Evolutionary conservation across 2,329 filamentous ascomycete species (phyloP).

Genomic region (Fusarium papillatum): DNA sequence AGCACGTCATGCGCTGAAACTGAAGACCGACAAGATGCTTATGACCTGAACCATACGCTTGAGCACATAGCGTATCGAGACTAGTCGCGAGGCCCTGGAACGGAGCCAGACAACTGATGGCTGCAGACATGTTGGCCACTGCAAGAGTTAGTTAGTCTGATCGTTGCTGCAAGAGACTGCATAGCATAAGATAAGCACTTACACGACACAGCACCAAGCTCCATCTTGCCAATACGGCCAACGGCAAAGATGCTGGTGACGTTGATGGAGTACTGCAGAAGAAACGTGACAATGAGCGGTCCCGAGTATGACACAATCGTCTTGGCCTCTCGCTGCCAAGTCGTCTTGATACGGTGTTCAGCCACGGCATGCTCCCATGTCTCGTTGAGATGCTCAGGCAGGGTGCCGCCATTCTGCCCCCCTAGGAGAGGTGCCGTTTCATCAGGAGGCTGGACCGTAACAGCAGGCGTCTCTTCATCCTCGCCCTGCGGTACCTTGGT

Average conservation of each 20-base stretch:
- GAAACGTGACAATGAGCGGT: conserved; percentile 78
- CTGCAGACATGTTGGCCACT: conserved; percentile 80
- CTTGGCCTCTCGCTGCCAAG: conserved; percentile 91
- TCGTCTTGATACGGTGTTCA: conserved; percentile 86
- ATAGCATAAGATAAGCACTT: conserved; percentile 34
- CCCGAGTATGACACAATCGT: conserved; percentile 80
- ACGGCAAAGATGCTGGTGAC: conserved; percentile 85
- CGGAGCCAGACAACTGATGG: conserved; percentile 82
- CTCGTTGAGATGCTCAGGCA: conserved; percentile 71
- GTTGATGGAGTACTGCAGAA: conserved; percentile 88
- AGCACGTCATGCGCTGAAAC: conserved; percentile 84
- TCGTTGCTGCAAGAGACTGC: neutral
- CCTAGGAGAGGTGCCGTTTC: conserved; percentile 59
- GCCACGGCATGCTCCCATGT: conserved; percentile 91
- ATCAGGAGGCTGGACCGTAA: conserved; percentile 50
- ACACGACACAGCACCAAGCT: conserved; percentile 60
- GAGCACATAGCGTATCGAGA: conserved; percentile 92
- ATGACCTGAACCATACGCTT: conserved; percentile 93
- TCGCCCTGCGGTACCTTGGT: conserved; percentile 59
- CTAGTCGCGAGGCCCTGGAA: conserved; percentile 91
- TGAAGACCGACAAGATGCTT: conserved; percentile 90
- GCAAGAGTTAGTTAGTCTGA: conserved; percentile 30
- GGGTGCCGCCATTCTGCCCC: conserved; percentile 55
- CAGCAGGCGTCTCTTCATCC: conserved; percentile 55
- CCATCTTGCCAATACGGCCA: conserved; percentile 78